Conservation (phyloP, 2,329 filamentous ascomycete genomes). For the Colletotrichum scovillei region DNA sequence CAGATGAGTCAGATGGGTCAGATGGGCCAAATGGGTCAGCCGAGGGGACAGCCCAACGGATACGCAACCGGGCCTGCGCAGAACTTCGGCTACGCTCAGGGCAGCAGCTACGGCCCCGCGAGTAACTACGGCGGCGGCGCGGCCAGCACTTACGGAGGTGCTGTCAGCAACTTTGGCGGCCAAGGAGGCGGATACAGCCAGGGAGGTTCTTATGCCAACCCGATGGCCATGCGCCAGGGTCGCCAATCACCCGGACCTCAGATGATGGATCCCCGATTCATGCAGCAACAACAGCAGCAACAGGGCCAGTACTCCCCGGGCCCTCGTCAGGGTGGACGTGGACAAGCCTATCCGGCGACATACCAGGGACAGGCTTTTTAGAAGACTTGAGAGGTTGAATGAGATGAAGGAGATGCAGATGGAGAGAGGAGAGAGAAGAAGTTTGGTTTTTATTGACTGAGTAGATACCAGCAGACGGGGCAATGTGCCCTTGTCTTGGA, state of each 20-base stretch:
- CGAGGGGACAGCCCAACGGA: slow-evolving; percentile 14
- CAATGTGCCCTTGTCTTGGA: background rate
- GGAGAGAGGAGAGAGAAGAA: background rate
- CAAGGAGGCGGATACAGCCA: slow-evolving; percentile 20
- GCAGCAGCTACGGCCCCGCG: slow-evolving; percentile 11
- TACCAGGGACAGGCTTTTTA: slow-evolving; percentile 49
- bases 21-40: slow-evolving; percentile 3
- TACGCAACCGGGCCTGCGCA: slow-evolving; percentile 13
- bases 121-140: background rate
- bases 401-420: too few relatives aligned
- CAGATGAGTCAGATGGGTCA: background rate
- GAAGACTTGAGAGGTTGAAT: background rate
- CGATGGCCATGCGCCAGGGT: slow-evolving; percentile 43
- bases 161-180: slow-evolving; percentile 1
- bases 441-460: background rate
- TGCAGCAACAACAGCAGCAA: slow-evolving; percentile 33
- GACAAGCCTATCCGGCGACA: slow-evolving; percentile 35
- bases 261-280: slow-evolving; percentile 42
- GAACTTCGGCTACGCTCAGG: slow-evolving; percentile 16
- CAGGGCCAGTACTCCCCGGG: slow-evolving; percentile 29
- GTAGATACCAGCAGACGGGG: background rate
- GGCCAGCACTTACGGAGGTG: background rate
- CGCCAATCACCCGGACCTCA: slow-evolving; percentile 39
- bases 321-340: slow-evolving; percentile 27
- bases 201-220: slow-evolving; percentile 24